Evolutionary conservation across 83 land plant genomes (phyloP), one percentile per base, ranked within the genome.

Genomic region (Larix sibirica): DNA sequence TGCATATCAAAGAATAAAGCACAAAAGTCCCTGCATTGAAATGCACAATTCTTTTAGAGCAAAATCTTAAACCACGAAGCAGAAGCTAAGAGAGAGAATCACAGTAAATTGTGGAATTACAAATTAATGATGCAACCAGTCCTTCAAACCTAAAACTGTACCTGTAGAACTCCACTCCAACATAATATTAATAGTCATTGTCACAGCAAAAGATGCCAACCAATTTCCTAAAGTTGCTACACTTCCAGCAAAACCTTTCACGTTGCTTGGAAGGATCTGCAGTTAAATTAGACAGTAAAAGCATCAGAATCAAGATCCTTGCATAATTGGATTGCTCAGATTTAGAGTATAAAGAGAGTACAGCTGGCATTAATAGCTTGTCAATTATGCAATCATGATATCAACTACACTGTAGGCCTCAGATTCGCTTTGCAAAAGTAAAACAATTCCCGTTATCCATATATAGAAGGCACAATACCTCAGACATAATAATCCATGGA

Each of bases 401-500:
- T 64, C 10, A n/a, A 24, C 67, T 64, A n/a, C 21, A 64, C 26
- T 24, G 18, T 24, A 64, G 6, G 28, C 62, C 24, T 58, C 8
- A 77, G 26, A 64, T n/a, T n/a, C 7, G 20, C 21, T 23, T 7
- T 17, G 56, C 13, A 77, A 77, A 23, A n/a, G 26, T 73, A 50
- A 73, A 23, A 42, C 10, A 73, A 42, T 73, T 42, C 4, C 77
- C 21, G 8, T 42, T 23, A 73, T 73, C 24, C 21, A 40, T 38
- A n/a, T 21, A 44, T 70, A 50, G 8, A 77, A 77, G 18, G n/a
- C 50, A 26, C 23, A 77, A 42, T 88, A 95, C 99, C 99, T 97
- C 99, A 7, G 99, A 97, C 99, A 97, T 97, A 61, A 97, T 88
- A 80, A 97, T 56, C 99, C 99, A 97, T n/a, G 99, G 99, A 88